Evolutionary conservation across 2,329 filamentous ascomycete species (phyloP).

Genomic region (Calonectria pseudoturangicola): DNA sequence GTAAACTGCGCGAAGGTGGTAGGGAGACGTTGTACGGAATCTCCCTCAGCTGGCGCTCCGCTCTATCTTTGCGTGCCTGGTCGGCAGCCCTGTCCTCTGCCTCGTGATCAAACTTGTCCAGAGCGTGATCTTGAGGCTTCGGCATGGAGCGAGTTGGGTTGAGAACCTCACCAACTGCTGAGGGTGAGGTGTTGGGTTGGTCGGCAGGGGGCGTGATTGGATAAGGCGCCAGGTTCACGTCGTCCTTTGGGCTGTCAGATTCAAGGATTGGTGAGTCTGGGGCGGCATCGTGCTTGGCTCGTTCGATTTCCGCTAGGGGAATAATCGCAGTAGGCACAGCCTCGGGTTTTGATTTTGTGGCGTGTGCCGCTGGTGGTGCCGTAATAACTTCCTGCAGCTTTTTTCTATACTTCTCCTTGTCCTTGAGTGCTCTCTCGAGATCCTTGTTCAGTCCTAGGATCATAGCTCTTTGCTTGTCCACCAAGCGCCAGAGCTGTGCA

Average conservation of each 20-base stretch:
- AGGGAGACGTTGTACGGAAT: constrained; percentile 71
- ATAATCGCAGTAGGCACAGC: constrained; percentile 36
- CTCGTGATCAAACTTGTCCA: constrained; percentile 74
- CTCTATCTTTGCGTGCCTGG: constrained; percentile 66
- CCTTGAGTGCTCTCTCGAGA: constrained; percentile 90
- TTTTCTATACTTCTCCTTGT: constrained; percentile 94
- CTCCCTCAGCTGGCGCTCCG: constrained; percentile 64
- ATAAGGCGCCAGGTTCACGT: constrained; percentile 76
- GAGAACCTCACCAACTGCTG: constrained; percentile 71
- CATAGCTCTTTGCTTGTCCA: constrained; percentile 97
- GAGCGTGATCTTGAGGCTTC: constrained; percentile 75
- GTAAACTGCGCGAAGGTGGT: constrained; percentile 75
- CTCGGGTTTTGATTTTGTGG: constrained; percentile 35
- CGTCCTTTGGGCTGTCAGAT: constrained; percentile 70
- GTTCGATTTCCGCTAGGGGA: constrained; percentile 52
- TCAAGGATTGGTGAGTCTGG: constrained; percentile 71
- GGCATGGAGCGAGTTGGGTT: constrained; percentile 77
- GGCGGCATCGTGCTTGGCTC: constrained; percentile 44
- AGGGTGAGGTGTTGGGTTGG: constrained; percentile 62
- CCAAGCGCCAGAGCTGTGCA: constrained; percentile 92
- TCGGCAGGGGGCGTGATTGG: constrained; percentile 79
- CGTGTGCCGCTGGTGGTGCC: constrained; percentile 57
- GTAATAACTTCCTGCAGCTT: constrained; percentile 86
- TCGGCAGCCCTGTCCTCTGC: constrained; percentile 70
- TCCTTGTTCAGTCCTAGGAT: constrained; percentile 96